Evolutionary conservation across 345 rosid species (phyloP), one percentile per base, ranked within the genome.

Genomic region (Rhizophora mangle): DNA sequence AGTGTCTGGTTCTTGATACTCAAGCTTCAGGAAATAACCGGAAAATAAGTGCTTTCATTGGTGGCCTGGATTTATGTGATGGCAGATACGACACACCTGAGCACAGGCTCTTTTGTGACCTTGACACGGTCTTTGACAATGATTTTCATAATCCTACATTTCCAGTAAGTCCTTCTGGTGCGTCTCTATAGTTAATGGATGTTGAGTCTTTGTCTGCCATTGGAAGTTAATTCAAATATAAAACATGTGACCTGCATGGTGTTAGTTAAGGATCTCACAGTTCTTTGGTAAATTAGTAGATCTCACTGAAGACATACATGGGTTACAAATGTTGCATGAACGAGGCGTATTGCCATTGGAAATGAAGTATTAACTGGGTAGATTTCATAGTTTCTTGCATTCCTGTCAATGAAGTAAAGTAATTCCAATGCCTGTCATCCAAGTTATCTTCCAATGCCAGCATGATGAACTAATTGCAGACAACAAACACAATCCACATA

Each of bases 41-140:
- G 55, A 86, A 85, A 74, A 81, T 89, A 76, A 83, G 91, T 7
- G 82, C 95, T 65, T 89, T 86, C 73, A 84, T 85, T 3, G 91
- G 95, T 19, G 91, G 91, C 51, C 73, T 86, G 56, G 95, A 89
- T 77, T 74, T 89, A 65, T 86, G 94, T 37, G 88, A 86, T 63
- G 94, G 94, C 32, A 84, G 94, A 86, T 86, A 89, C 21, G 91
- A 89, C 80, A 86, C 91, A n/a, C 94, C 94, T 0, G 84, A 89
- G 58, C 95, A 89, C 72, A 82, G 89, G 66, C 81, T 86, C 58
- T 85, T 83, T 61, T 1, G 43, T 0, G 89, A 84, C 65, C 85
- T 84, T 10, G 85, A 89, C 74, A 82, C 79, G 0, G 68, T 84
- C 79, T 86, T 86, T 68, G 68, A 69, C 47, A 69, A 77, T 63